Evolutionary conservation across 441 rosid species (phyloP).

Genomic region (Cnidoscolus chayamansa): DNA sequence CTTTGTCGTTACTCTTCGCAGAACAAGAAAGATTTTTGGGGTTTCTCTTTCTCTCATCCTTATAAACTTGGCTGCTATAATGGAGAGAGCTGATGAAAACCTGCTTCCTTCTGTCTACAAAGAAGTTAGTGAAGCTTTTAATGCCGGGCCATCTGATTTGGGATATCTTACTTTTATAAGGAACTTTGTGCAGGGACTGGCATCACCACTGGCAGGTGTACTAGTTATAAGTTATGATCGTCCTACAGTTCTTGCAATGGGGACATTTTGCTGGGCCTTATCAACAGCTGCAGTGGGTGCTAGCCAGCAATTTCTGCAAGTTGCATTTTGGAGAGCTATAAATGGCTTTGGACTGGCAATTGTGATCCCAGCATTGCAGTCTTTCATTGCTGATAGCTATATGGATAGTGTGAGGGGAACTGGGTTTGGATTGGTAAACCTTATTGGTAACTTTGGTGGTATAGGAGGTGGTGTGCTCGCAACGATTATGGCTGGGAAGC

Average conservation of each 20-base stretch:
- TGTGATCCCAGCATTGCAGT: conserved; percentile 94
- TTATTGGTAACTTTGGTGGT: conserved; percentile 82
- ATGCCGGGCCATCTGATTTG: conserved; percentile 86
- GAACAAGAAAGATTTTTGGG: conserved; percentile 71
- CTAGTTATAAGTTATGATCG: conserved; percentile 76
- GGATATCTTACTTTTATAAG: conserved; percentile 92
- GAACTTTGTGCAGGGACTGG: conserved; percentile 84
- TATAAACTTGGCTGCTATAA: conserved; percentile 85
- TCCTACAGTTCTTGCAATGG: conserved; percentile 80
- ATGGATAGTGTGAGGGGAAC: conserved; percentile 77
- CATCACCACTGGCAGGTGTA: conserved; percentile 89
- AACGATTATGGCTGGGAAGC: conserved; percentile 84
- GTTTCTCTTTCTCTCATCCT: conserved; percentile 76
- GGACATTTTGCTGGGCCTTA: conserved; percentile 87
- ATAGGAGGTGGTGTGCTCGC: conserved; percentile 96
- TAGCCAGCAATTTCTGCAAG: conserved; percentile 69
- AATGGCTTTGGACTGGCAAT: conserved; percentile 95
- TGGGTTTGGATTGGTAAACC: conserved; percentile 81
- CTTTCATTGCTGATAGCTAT: conserved; percentile 94
- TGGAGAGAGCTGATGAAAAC: conserved; percentile 96
- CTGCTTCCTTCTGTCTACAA: conserved; percentile 87
- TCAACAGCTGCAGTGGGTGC: conserved; percentile 93
- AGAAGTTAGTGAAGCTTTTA: conserved; percentile 97
- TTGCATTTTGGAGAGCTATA: conserved; percentile 86
- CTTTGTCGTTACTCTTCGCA: conserved; percentile 30